A percentile compares a stretch with the other conserved stretches of the same genome.
Conservation (phyloP, 2,329 filamentous ascomycete genomes). For the Nemania sp. region DNA sequence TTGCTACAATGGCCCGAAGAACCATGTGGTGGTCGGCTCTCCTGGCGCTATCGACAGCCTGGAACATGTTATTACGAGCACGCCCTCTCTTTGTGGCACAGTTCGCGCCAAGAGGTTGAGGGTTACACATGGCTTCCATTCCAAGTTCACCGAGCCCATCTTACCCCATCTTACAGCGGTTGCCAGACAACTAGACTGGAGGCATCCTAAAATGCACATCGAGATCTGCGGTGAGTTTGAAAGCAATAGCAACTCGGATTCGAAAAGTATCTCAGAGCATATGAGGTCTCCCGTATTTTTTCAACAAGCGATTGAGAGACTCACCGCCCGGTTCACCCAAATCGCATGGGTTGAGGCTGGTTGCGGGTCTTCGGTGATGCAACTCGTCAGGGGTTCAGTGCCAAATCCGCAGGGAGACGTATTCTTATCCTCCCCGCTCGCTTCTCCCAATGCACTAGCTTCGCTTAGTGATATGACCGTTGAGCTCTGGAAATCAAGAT, state of each 20-base stretch:
- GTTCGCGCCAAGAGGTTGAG: slow-evolving; percentile 11
- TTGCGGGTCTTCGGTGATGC: slow-evolving; percentile 16
- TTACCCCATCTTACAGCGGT: slow-evolving; percentile 6
- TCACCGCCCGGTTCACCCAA: slow-evolving; percentile 9
- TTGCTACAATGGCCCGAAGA: slow-evolving; percentile 18
- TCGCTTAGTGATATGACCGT: slow-evolving; percentile 18
- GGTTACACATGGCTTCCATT: slow-evolving; percentile 21
- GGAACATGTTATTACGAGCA: not conserved
- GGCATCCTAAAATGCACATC: slow-evolving; percentile 4
- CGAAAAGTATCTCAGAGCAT: slow-evolving; percentile 11
- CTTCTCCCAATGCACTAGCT: not conserved
- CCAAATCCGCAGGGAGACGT: slow-evolving; percentile 1
- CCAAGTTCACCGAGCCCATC: slow-evolving; percentile 20
- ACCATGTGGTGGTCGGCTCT: slow-evolving; percentile 15
- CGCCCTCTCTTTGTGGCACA: not conserved
- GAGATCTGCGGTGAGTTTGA: slow-evolving; percentile 15
- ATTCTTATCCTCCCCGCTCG: slow-evolving; percentile 11
- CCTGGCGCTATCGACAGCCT: slow-evolving; percentile 3
- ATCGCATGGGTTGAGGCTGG: slow-evolving; percentile 23
- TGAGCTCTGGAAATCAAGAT: slow-evolving; percentile 37
- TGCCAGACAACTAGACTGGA: slow-evolving; percentile 2
- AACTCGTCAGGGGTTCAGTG: slow-evolving; percentile 7
- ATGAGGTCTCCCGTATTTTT: slow-evolving; percentile 22
- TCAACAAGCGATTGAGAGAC: slow-evolving; percentile 19
- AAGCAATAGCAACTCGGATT: slow-evolving; percentile 9